phyloP scores from a whole-genome alignment of 2,329 filamentous ascomycete species.

The Beauveria australis region DNA sequence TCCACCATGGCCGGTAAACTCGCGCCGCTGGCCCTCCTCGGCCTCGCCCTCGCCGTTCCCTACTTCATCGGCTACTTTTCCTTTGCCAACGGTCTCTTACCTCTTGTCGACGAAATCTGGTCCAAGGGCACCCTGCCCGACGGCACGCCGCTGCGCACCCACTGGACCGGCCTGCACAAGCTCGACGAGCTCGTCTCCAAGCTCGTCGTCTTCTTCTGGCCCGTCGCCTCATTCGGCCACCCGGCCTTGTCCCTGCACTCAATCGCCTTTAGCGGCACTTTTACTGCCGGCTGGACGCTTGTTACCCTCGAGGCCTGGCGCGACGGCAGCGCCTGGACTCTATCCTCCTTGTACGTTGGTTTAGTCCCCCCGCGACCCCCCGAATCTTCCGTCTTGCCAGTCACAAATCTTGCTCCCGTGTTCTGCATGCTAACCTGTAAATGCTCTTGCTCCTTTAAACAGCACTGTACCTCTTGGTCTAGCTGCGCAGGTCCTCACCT shows the following conservation, averaged over 20 bases:
- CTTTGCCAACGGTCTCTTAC: slow-evolving; percentile 12
- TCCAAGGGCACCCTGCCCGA: slow-evolving; percentile 10
- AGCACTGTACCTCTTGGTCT: slow-evolving; percentile 13
- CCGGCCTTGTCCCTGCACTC: slow-evolving; percentile 15
- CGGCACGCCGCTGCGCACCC: slow-evolving; percentile 14
- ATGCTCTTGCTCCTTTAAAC: background rate
- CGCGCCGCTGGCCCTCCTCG: slow-evolving; percentile 9
- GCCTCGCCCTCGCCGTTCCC: slow-evolving; percentile 13
- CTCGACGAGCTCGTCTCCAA: slow-evolving; percentile 13
- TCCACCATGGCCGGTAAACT: slow-evolving; percentile 13
- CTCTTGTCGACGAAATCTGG: slow-evolving; percentile 3
- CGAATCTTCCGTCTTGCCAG: no score
- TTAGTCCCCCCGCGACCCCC: no score
- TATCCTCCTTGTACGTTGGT: slow-evolving; percentile 14
- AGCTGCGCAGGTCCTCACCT: slow-evolving; percentile 14
- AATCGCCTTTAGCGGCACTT: slow-evolving; percentile 15
- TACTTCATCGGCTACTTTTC: slow-evolving; percentile 16
- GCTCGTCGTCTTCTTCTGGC: slow-evolving; percentile 17
- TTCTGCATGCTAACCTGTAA: background rate
- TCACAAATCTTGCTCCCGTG: no score
- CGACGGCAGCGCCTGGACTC: slow-evolving; percentile 11
- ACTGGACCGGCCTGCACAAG: slow-evolving; percentile 11
- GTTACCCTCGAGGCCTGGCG: slow-evolving; percentile 17
- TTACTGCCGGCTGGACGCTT: slow-evolving; percentile 13
- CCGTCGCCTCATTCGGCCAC: slow-evolving; percentile 9